A percentile compares a stretch with the other conserved stretches of the same genome.
phyloP scores from a whole-genome alignment of 2,329 filamentous ascomycete species.

The Alternaria tenuissima region DNA sequence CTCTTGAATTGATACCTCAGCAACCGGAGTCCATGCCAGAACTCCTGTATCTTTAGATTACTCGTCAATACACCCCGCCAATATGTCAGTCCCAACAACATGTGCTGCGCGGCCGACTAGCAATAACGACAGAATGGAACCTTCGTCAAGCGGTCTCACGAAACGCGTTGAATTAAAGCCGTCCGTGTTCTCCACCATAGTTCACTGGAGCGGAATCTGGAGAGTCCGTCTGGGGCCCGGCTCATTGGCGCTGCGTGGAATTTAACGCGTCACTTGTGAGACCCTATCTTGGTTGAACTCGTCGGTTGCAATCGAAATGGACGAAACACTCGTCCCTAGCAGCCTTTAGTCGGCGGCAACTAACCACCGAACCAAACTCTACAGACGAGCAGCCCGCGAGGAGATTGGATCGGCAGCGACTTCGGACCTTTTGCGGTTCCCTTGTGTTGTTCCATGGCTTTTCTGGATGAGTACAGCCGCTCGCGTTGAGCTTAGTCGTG shows the following conservation, averaged over 20 bases:
- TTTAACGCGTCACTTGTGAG: conserved; percentile 12
- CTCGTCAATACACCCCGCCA: background rate
- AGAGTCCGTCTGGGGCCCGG: conserved; percentile 4
- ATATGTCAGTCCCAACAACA: conserved; percentile 5
- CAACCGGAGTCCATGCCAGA: background rate
- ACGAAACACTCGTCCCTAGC: conserved; percentile 14
- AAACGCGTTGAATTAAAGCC: conserved; percentile 9
- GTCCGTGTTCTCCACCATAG: conserved; percentile 18
- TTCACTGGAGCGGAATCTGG: conserved; percentile 9
- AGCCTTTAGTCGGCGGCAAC: conserved; percentile 16
- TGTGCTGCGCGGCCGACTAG: conserved; percentile 5
- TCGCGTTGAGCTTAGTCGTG: conserved; percentile 9
- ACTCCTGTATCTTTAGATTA: background rate
- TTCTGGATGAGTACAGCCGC: conserved; percentile 11
- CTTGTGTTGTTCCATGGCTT: conserved; percentile 11
- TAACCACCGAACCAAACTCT: conserved; percentile 18
- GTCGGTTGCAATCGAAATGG: conserved; percentile 4
- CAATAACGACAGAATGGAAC: conserved; percentile 9
- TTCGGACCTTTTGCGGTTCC: conserved; percentile 16
- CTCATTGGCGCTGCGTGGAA: conserved; percentile 12
- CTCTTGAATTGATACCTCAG: background rate
- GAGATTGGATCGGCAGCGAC: conserved; percentile 16
- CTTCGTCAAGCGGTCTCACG: conserved; percentile 15
- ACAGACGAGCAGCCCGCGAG: background rate
- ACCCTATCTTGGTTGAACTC: conserved; percentile 2